Base-by-base conservation (phyloP, 345 rosid genomes). In the Diplotaxis tenuifolia region DNA sequence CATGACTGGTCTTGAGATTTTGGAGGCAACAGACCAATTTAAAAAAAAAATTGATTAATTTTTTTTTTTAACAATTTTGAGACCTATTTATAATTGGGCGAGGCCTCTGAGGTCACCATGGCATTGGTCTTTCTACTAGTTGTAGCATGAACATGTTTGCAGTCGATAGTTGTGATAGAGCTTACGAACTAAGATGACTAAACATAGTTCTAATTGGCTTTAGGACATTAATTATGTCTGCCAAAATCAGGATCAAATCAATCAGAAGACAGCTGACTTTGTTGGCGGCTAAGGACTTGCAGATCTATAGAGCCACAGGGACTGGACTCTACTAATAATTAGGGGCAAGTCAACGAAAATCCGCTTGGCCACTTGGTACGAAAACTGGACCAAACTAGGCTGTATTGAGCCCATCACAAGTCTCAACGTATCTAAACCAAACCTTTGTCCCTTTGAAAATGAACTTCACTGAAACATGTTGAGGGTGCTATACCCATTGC, bases 181-280 rank as follows among this genome's bases (percentile, higher is more conserved):
- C 38, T 32, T 32, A 32, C 38, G 38, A 1, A 14, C 6, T 40
- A 40, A 40, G 47, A 47, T 65, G 25, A 16, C 28, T 16, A 49
- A 49, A 10, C 4, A 29, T 53, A 19, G 12, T 32, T 3, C 6
- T 1, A 27, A 15, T 58, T 28, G 29, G 20, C 40, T 52, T 19
- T 14, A 21, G 1, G 25, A 50, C 10, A 15, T 34, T n/a, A n/a
- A n/a, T n/a, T n/a, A n/a, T n/a, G 89, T 90, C 87, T 54, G 87
- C 98, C 18, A 28, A 65, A 47, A 16, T 3, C 56, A 64, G 68
- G 36, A 27, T 45, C 5, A 15, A 47, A 50, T 50, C 14, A 12
- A 4, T 52, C 29, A 29, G 19, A 52, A 7, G 22, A 9, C 21
- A 59, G 23, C 64, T 58, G 42, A 29, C 42, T 15, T 29, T 59